These are phyloP conservation scores for Schizonepeta tenuifolia DNA, from an alignment of 257 asterid species.

Conservation along the genomic window DNA sequence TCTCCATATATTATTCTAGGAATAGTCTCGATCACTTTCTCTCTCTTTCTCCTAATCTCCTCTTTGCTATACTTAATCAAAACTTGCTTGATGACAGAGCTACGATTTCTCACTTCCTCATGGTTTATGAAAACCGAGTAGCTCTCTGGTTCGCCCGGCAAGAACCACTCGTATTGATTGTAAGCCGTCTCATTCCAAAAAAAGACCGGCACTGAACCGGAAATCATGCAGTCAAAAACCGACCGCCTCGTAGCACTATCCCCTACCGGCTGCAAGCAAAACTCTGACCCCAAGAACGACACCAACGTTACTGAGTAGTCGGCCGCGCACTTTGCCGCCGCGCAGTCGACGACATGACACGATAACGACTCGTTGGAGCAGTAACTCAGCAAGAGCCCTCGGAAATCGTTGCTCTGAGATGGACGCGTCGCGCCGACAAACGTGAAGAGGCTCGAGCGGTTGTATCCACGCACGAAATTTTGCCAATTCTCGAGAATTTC, in stretches of 20 bases:
- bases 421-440: conserved; percentile 39
- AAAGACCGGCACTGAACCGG: conserved; percentile 12
- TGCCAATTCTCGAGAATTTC: conserved; percentile 34
- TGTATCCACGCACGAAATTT: conserved; percentile 21
- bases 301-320: neutral
- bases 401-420: conserved; percentile 38
- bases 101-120: conserved; percentile 37
- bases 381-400: conserved; percentile 33
- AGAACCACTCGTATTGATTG: conserved; percentile 23
- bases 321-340: neutral
- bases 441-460: conserved; percentile 36
- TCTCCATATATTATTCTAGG: conserved; percentile 42
- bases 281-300: neutral
- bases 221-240: conserved; percentile 9
- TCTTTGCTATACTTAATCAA: conserved; percentile 39
- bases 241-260: conserved; percentile 11
- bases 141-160: conserved; percentile 42
- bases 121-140: conserved; percentile 47
- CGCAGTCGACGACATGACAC: conserved; percentile 2
- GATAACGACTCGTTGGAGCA: conserved; percentile 29
- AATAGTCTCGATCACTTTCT: conserved; percentile 46
- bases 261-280: conserved; percentile 9
- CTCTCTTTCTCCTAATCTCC: conserved; percentile 43
- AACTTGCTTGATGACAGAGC: conserved; percentile 30
- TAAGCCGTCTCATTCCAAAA: neutral